Evolutionary conservation across 495 filamentous ascomycete genomes (phyloP), one percentile per base, ranked within the genome.

Genomic region (Daldinia childiae): DNA sequence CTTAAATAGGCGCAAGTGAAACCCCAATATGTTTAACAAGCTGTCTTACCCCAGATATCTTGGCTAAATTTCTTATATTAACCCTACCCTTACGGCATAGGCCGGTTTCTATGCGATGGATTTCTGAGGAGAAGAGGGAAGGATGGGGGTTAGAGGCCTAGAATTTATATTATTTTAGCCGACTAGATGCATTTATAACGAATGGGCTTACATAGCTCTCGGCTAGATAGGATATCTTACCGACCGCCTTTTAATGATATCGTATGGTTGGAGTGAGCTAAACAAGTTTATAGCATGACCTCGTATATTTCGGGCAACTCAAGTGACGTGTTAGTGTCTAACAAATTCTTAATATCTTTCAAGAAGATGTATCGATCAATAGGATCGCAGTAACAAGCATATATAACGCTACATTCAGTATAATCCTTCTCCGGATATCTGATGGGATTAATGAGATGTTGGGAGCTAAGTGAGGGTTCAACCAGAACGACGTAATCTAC

Each of bases 111-210:
- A 41, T 43, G 41, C 3, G 41, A 24, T 6, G 52, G 59, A 32
- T 59, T 45, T 64, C 12, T 12, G 34, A 4, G 12, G 34, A 14
- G 34, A 12, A 4, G 12, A 9, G 12, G 11, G 52, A n/a, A n/a
- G n/a, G n/a, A n/a, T n/a, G n/a, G 1, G 14, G 21, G 27, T 6
- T 29, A 61, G 36, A 4, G 21, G 58, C 27, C 43, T 43, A 52
- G 60, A 72, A 27, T 14, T 7, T 6, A 56, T 51, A 19, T 21
- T 17, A 62, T 68, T 68, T 72, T 72, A 72, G 39, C 69, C 69
- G 69, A 55, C 6, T n/a, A 58, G 27, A 48, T 59, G 27, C n/a
- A 43, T 7, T 45, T 61, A 29, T 12, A 59, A 36, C 38, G 3
- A 30, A 45, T 43, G 15, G 24, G 43, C 30, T 27, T 24, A 1